A percentile compares a stretch with the other conserved stretches of the same genome.
These are phyloP conservation scores for Pinus albicaulis DNA, from an alignment of 75 land plant species.

Conservation along the genomic window DNA sequence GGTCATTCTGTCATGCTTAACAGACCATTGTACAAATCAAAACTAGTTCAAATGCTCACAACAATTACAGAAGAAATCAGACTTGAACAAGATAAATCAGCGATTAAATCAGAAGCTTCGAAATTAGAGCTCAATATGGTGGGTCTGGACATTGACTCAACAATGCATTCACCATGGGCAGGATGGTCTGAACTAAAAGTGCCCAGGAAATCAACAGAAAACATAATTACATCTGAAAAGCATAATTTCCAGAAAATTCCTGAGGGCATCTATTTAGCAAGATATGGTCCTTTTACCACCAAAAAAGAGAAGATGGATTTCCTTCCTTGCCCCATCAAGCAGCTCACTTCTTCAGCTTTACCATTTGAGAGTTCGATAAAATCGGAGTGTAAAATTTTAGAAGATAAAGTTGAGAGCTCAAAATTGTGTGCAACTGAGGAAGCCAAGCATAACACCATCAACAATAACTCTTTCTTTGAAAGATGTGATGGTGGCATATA, in stretches of 20 bases:
- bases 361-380: not conserved
- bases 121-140: not conserved
- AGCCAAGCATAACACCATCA: not conserved
- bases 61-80: constrained; percentile 14
- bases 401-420: not conserved
- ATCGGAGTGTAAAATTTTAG: not conserved
- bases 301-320: not conserved
- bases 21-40: constrained; percentile 62
- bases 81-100: not conserved
- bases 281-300: not conserved
- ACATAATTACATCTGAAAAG: not conserved
- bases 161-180: not conserved
- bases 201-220: not conserved
- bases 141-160: not conserved
- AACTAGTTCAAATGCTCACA: constrained; percentile 42
- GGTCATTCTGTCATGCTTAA: constrained; percentile 56
- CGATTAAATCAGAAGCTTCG: not conserved
- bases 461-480: not conserved
- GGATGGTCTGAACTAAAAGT: not conserved
- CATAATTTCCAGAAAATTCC: not conserved
- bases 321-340: not conserved
- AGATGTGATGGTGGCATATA: not conserved
- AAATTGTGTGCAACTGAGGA: not conserved
- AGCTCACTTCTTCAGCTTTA: not conserved
- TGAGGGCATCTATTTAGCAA: not conserved